These are phyloP conservation scores for Phylloboletellus chloephorus DNA, from an alignment of 1,284 basidiomycete species.

Conservation along the genomic window DNA sequence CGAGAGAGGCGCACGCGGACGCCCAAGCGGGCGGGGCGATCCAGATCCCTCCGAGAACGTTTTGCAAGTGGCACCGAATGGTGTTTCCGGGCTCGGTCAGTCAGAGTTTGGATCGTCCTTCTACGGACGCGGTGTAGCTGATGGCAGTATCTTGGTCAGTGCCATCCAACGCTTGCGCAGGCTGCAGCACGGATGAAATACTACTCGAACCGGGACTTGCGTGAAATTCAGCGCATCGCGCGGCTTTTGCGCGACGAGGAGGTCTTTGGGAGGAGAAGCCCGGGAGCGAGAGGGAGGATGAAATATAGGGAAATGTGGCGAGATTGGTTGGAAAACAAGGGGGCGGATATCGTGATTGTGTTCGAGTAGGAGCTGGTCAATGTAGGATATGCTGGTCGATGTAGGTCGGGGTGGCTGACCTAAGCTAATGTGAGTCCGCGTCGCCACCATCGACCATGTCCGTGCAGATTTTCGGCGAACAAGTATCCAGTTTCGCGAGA, in stretches of 20 bases:
- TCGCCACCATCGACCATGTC: slow-evolving; percentile 32
- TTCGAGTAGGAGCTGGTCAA: slow-evolving; percentile 16
- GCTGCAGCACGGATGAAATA: slow-evolving; percentile 30
- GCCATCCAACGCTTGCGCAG: slow-evolving; percentile 30
- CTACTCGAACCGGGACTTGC: slow-evolving; percentile 34
- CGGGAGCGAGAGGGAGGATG: slow-evolving; percentile 11
- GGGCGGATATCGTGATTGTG: slow-evolving; percentile 20
- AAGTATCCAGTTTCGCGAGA: slow-evolving; percentile 25
- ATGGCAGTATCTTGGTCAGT: slow-evolving; percentile 18
- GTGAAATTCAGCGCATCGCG: slow-evolving; percentile 37
- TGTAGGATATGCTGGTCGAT: neutral
- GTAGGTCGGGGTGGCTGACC: no score
- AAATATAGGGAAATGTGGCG: slow-evolving; percentile 34
- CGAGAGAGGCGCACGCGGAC: slow-evolving; percentile 2
- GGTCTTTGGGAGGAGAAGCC: slow-evolving; percentile 20
- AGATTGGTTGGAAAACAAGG: slow-evolving; percentile 31
- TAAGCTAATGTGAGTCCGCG: neutral
- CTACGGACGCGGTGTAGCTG: neutral
- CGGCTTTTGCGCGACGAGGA: slow-evolving; percentile 31
- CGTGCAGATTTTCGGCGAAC: slow-evolving; percentile 43
- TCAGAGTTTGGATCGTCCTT: neutral
- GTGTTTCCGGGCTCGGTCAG: slow-evolving; percentile 36
- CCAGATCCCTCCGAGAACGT: slow-evolving; percentile 29
- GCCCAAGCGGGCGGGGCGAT: slow-evolving; percentile 6
- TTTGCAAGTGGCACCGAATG: slow-evolving; percentile 41